These are phyloP conservation scores for Chrysochromulina parva DNA, from an alignment of 78 protist species.

Conservation along the genomic window DNA sequence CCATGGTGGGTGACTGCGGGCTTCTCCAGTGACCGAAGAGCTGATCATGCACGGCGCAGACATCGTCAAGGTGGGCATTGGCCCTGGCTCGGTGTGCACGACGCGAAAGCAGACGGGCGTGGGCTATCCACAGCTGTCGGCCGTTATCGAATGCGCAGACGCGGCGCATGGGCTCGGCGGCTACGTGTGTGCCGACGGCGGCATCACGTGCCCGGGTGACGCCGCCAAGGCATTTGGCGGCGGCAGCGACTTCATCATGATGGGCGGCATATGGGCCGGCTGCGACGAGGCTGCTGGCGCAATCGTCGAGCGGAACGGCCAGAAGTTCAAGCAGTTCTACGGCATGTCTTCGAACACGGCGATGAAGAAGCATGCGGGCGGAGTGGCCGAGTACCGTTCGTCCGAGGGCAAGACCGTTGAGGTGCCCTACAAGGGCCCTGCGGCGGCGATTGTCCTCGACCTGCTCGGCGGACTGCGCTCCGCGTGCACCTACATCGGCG, in stretches of 20 bases:
- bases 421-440: slow-evolving; percentile 66
- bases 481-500: slow-evolving; percentile 71
- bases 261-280: slow-evolving; percentile 69
- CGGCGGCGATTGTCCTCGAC: slow-evolving; percentile 35
- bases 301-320: slow-evolving; percentile 28
- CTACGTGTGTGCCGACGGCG: slow-evolving; percentile 59
- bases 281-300: slow-evolving; percentile 59
- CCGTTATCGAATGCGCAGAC: slow-evolving; percentile 70
- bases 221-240: slow-evolving; percentile 73
- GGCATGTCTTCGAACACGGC: slow-evolving; percentile 68
- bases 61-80: slow-evolving; percentile 72
- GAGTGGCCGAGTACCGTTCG: slow-evolving; percentile 71
- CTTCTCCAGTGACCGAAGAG: slow-evolving; percentile 47
- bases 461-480: slow-evolving; percentile 65
- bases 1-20: neutral
- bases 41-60: slow-evolving; percentile 70
- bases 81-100: slow-evolving; percentile 72
- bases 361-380: slow-evolving; percentile 56
- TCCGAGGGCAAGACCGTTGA: slow-evolving; percentile 67
- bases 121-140: slow-evolving; percentile 72
- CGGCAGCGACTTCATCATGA: slow-evolving; percentile 70
- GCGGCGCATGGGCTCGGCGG: slow-evolving; percentile 74
- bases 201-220: slow-evolving; percentile 69
- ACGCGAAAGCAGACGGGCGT: slow-evolving; percentile 70
- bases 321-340: slow-evolving; percentile 55